Evolutionary conservation across 192 early-diverging fungal genomes (phyloP).

Genomic region (Anaeromyces robustus): DNA sequence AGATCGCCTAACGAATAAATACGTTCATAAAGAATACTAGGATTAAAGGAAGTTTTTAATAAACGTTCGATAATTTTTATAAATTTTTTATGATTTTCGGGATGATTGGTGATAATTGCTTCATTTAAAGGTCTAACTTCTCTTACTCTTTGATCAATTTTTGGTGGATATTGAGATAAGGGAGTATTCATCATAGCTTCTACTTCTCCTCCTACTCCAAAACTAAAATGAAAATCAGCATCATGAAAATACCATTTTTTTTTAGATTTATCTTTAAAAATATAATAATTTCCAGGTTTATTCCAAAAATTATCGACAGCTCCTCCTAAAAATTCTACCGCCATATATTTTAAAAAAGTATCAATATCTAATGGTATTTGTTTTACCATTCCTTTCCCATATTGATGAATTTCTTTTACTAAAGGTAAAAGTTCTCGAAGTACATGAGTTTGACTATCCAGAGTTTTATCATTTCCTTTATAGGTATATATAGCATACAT

Average conservation of each 20-base stretch:
- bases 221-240: background rate
- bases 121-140: too few species aligned
- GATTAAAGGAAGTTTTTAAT: too few species aligned
- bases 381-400: background rate
- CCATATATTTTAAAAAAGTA: background rate
- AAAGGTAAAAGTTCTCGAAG: background rate
- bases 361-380: background rate
- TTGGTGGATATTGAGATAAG: background rate
- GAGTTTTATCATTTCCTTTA: background rate
- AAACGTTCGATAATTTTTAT: too few species aligned
- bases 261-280: background rate
- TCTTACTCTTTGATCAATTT: too few species aligned
- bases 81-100: too few species aligned
- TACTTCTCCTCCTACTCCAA: background rate
- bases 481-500: background rate
- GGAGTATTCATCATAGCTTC: background rate
- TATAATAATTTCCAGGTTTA: background rate
- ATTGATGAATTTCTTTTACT: background rate
- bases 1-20: too few species aligned
- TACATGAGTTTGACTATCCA: background rate
- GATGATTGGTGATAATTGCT: too few species aligned
- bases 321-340: background rate
- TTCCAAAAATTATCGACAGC: background rate
- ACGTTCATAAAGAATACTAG: too few species aligned
- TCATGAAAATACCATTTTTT: background rate